A percentile compares a stretch with the other conserved stretches of the same genome.
phyloP scores from a whole-genome alignment of 768 basidiomycete species.

The Leccinum barrowsii region DNA sequence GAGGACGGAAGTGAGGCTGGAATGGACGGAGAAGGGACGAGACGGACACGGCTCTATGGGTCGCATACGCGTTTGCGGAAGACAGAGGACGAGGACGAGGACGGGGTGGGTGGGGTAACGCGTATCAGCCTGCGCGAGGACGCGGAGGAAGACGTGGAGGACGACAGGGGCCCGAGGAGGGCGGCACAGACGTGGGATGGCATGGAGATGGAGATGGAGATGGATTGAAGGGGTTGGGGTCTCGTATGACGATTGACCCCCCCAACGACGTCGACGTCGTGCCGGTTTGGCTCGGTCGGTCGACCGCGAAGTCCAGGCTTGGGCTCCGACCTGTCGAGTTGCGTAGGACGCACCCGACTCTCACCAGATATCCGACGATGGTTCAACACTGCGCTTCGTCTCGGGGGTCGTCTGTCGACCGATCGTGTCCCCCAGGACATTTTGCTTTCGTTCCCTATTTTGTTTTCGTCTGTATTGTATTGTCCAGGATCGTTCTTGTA shows the following conservation, averaged over 20 bases:
- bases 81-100: slow-evolving; percentile 1
- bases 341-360: neutral
- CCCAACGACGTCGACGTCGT: neutral
- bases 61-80: slow-evolving; percentile 2
- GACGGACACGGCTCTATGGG: neutral
- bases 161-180: neutral
- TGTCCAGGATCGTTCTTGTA: neutral
- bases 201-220: slow-evolving; percentile 52
- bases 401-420: neutral
- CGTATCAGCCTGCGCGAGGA: slow-evolving; percentile 5
- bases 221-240: slow-evolving; percentile 12
- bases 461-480: neutral
- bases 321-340: neutral
- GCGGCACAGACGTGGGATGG: slow-evolving; percentile 36
- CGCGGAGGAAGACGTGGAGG: neutral
- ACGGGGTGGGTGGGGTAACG: neutral
- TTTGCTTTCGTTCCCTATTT: neutral
- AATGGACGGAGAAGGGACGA: neutral
- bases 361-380: neutral
- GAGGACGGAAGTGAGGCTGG: neutral
- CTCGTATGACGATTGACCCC: neutral
- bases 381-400: neutral
- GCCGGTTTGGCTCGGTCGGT: neutral
- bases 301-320: neutral
- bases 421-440: neutral